A percentile compares a stretch with the other conserved stretches of the same genome.
phyloP scores from a whole-genome alignment of 108 stramenopile species.

The Nannochloropsis granulata region DNA sequence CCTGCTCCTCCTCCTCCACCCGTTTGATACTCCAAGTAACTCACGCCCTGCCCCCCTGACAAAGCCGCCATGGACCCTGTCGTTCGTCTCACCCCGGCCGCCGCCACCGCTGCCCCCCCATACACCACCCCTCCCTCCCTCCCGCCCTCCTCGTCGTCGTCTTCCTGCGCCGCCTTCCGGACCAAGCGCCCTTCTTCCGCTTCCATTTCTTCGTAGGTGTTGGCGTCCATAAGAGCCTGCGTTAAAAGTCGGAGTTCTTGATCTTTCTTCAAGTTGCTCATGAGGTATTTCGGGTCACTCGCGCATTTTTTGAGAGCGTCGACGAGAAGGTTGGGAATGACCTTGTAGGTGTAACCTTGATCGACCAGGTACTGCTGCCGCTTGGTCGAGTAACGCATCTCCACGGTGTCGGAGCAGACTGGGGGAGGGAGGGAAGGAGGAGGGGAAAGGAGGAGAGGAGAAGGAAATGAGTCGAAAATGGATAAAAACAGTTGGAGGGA shows the following conservation, averaged over 20 bases:
- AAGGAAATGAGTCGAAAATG: too few species aligned
- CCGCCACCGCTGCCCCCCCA: not conserved
- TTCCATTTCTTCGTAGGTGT: not conserved
- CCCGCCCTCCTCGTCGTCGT: not conserved
- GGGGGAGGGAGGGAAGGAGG: not conserved
- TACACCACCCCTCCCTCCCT: not conserved
- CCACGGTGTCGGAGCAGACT: slow-evolving; percentile 82
- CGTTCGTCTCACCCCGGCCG: not conserved
- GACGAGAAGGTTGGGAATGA: slow-evolving; percentile 70
- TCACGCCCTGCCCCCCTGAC: not conserved
- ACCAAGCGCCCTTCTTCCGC: not conserved
- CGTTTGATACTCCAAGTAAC: not conserved
- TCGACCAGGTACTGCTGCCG: slow-evolving; percentile 96
- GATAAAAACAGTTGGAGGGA: too few species aligned
- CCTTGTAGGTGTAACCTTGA: slow-evolving; percentile 99
- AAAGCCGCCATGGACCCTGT: not conserved
- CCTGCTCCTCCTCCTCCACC: not conserved
- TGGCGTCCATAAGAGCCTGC: not conserved
- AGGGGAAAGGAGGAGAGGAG: too few species aligned
- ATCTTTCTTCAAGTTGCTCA: not conserved
- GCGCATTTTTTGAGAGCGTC: slow-evolving; percentile 33
- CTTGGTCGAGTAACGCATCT: slow-evolving; percentile 93
- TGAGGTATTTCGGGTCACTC: not conserved
- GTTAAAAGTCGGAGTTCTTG: not conserved
- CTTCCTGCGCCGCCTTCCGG: not conserved